Conservation (phyloP, 192 early-diverging fungal species). For the Backusella circina region DNA sequence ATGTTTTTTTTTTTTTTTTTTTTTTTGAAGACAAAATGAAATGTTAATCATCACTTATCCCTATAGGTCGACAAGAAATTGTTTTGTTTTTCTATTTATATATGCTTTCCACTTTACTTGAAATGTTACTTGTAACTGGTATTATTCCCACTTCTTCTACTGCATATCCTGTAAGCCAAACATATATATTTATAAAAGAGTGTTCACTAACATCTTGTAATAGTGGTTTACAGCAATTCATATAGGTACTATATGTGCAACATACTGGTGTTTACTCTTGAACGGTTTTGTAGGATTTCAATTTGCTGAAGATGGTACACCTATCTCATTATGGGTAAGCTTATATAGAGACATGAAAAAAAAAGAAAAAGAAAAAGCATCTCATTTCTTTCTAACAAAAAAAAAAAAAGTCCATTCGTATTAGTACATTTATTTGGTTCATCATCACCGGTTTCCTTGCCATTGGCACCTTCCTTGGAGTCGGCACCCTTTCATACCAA, state of each 20-base stretch:
- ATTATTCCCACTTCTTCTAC: constrained; percentile 82
- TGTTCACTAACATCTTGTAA: background rate
- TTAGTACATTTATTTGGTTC: constrained; percentile 80
- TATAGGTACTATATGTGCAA: constrained; percentile 78
- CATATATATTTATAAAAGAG: background rate
- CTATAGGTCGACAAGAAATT: constrained; percentile 94
- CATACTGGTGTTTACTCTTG: constrained; percentile 89
- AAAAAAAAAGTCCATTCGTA: constrained; percentile 71
- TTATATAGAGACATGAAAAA: background rate
- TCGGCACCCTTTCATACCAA: constrained; percentile 55
- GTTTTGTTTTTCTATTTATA: constrained; percentile 98
- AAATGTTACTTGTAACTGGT: constrained; percentile 88
- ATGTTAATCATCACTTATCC: background rate
- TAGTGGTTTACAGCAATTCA: constrained; percentile 85
- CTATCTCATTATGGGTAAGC: constrained; percentile 87
- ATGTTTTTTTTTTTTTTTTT: constrained; percentile 13
- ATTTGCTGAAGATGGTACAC: constrained; percentile 95
- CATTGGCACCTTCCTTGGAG: constrained; percentile 76
- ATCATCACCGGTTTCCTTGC: constrained; percentile 72
- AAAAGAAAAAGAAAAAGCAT: background rate
- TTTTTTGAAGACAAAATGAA: too few relatives aligned
- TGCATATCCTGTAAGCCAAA: constrained; percentile 58
- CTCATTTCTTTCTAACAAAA: background rate
- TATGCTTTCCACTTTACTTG: constrained; percentile 77
- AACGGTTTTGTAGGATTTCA: constrained; percentile 97